phyloP scores from a whole-genome alignment of 345 rosid genomes.

The Pistacia vera region DNA sequence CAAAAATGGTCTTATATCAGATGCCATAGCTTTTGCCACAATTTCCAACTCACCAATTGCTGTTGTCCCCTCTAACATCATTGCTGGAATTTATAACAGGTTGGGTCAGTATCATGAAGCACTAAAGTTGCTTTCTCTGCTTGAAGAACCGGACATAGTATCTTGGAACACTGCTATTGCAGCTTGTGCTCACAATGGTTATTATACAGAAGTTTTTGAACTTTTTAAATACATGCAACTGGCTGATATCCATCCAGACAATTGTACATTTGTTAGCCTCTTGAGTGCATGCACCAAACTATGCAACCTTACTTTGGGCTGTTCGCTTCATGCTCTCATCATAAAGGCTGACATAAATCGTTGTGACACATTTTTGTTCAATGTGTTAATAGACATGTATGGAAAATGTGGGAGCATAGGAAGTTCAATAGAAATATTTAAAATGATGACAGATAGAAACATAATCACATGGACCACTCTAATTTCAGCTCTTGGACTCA shows the following conservation, averaged over 20 bases:
- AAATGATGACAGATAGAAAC: slow-evolving; percentile 50
- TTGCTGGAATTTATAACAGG: slow-evolving; percentile 75
- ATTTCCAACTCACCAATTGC: slow-evolving; percentile 35
- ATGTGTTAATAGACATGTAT: slow-evolving; percentile 84
- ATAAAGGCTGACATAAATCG: slow-evolving; percentile 54
- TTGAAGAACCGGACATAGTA: slow-evolving; percentile 72
- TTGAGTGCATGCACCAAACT: slow-evolving; percentile 51
- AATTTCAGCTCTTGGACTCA: slow-evolving; percentile 71
- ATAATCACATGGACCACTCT: slow-evolving; percentile 81
- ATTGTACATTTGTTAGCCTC: slow-evolving; percentile 79
- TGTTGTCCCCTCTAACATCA: slow-evolving; percentile 50
- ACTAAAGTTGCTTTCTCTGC: slow-evolving; percentile 58
- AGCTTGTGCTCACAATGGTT: slow-evolving; percentile 67
- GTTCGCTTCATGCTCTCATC: slow-evolving; percentile 70
- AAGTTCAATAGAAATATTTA: slow-evolving; percentile 53
- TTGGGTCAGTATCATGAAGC: slow-evolving; percentile 59
- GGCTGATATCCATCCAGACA: slow-evolving; percentile 58
- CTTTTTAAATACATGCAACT: slow-evolving; percentile 63
- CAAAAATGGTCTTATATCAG: slow-evolving; percentile 51
- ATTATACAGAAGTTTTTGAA: slow-evolving; percentile 55
- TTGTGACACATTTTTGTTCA: slow-evolving; percentile 63
- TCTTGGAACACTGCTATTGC: slow-evolving; percentile 84
- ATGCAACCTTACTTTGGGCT: slow-evolving; percentile 63
- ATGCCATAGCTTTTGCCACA: slow-evolving; percentile 54
- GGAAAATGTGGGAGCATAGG: slow-evolving; percentile 77